Conservation (phyloP, 2,329 filamentous ascomycete genomes). For the Ascochyta rabiei region DNA sequence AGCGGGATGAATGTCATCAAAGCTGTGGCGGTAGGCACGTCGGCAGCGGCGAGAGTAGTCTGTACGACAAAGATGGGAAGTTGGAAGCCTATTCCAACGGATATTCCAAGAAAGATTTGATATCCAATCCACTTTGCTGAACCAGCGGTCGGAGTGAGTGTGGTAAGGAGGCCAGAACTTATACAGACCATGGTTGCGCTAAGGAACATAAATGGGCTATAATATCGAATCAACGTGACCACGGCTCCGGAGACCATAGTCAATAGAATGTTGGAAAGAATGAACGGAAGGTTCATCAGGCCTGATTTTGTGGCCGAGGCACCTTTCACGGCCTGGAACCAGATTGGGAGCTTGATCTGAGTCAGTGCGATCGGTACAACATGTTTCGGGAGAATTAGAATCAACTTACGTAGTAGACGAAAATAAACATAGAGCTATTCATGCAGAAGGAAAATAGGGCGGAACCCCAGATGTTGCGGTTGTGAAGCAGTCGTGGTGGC, state of each 20-base stretch:
- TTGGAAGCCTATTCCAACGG: too few species aligned
- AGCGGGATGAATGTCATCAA: background rate
- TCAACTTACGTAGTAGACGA: too few species aligned
- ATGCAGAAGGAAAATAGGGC: too few species aligned
- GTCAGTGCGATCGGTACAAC: too few species aligned
- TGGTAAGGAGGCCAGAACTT: conserved; percentile 53
- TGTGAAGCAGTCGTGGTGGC: too few species aligned
- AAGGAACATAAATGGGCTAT: conserved; percentile 55
- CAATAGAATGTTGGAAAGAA: conserved; percentile 51
- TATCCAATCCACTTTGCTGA: conserved; percentile 42
- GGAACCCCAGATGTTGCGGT: too few species aligned
- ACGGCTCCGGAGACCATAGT: conserved; percentile 50
- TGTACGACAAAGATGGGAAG: conserved; percentile 49
- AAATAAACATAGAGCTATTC: too few species aligned
- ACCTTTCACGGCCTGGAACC: conserved; percentile 57
- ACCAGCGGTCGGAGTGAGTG: conserved; percentile 44
- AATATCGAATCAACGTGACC: conserved; percentile 53
- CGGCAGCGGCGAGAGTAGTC: background rate
- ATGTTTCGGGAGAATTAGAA: too few species aligned
- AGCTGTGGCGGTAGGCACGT: background rate
- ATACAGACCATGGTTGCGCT: conserved; percentile 49
- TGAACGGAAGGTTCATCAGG: conserved; percentile 53
- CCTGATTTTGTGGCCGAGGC: conserved; percentile 52
- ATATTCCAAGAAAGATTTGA: conserved; percentile 40
- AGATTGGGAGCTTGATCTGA: too few species aligned